These are phyloP conservation scores for Arxiozyma bovina DNA, from an alignment of 1,139 yeast genomes.

Conservation along the genomic window DNA sequence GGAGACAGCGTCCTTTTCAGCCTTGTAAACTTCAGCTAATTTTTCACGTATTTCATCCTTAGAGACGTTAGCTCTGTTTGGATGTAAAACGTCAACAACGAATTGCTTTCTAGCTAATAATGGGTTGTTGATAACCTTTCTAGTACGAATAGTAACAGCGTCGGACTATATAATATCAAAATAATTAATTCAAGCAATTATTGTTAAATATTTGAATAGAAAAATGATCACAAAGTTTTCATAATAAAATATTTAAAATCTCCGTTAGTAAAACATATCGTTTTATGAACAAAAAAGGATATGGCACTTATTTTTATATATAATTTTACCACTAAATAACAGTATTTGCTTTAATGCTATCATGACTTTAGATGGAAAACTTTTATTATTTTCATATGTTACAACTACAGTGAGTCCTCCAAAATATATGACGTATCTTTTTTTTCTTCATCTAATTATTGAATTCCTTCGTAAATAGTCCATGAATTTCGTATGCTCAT, in stretches of 20 bases:
- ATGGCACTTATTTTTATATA: neutral
- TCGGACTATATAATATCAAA: constrained; percentile 40
- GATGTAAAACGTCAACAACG: constrained; percentile 99
- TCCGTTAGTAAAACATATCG: neutral
- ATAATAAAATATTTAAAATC: too few relatives aligned
- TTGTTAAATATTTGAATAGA: neutral
- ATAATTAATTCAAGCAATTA: too few relatives aligned
- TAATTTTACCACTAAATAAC: neutral
- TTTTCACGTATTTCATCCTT: constrained; percentile 99
- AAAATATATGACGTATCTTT: too few relatives aligned
- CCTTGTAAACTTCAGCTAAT: constrained; percentile 92
- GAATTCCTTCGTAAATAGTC: neutral
- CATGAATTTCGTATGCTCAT: too few relatives aligned
- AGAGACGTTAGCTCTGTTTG: constrained; percentile 98
- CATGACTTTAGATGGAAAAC: too few relatives aligned
- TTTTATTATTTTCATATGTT: too few relatives aligned
- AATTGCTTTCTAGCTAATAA: constrained; percentile 99
- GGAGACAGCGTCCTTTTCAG: constrained; percentile 97
- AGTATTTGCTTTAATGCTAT: too few relatives aligned
- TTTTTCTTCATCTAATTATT: neutral
- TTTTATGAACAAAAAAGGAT: neutral
- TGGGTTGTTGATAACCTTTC: constrained; percentile 99
- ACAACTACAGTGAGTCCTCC: neutral
- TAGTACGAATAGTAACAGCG: constrained; percentile 99
- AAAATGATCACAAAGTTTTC: neutral